phyloP scores from a whole-genome alignment of 2,329 filamentous ascomycete species.

The Ceratocystis smalleyi region DNA sequence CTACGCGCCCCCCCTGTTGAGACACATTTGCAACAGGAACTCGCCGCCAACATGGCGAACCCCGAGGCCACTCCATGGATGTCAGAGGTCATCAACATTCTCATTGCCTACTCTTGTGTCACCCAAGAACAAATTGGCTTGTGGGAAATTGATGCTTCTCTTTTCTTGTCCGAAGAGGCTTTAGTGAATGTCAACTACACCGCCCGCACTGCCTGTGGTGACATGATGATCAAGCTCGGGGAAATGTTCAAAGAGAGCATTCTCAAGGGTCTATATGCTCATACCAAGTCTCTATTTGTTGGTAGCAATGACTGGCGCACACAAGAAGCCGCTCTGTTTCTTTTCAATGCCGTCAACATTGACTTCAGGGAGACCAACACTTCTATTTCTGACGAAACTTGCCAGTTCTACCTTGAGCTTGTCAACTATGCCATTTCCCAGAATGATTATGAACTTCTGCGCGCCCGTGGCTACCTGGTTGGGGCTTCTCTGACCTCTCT shows the following conservation, averaged over 20 bases:
- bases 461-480: conserved; percentile 74
- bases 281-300: conserved; percentile 60
- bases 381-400: conserved; percentile 55
- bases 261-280: conserved; percentile 61
- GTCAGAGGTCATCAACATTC: conserved; percentile 70
- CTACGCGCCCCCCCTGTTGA: conserved; percentile 78
- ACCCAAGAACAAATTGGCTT: conserved; percentile 83
- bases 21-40: conserved; percentile 69
- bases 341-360: conserved; percentile 50
- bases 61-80: conserved; percentile 62
- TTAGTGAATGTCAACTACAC: conserved; percentile 94
- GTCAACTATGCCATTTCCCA: conserved; percentile 61
- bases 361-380: conserved; percentile 50
- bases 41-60: conserved; percentile 40
- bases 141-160: conserved; percentile 92
- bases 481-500: conserved; percentile 65
- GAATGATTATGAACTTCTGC: conserved; percentile 56
- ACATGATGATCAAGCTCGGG: conserved; percentile 79
- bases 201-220: conserved; percentile 78
- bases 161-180: conserved; percentile 89
- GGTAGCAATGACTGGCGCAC: conserved; percentile 39
- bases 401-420: conserved; percentile 67
- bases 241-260: conserved; percentile 71
- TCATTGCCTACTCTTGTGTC: conserved; percentile 75
- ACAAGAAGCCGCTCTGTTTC: conserved; percentile 69